A percentile compares a stretch with the other conserved stretches of the same genome.
phyloP scores from a whole-genome alignment of 2,329 filamentous ascomycete genomes.

The Sporothrix pseudoabietina region DNA sequence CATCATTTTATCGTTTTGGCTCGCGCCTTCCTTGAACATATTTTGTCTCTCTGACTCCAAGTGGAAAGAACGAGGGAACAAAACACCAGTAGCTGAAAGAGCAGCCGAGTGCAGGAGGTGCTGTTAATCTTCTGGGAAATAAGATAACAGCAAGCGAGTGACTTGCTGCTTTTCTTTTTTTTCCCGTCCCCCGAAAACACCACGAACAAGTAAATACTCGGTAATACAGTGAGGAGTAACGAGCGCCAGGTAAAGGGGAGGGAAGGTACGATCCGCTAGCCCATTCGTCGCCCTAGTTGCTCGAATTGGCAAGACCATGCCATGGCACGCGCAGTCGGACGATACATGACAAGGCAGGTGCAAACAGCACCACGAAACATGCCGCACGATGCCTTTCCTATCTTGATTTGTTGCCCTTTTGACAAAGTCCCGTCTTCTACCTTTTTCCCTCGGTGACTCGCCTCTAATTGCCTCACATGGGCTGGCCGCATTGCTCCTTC shows the following conservation, averaged over 20 bases:
- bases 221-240: neutral
- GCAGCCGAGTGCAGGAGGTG: neutral
- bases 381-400: neutral
- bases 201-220: neutral
- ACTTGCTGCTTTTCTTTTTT: conserved; percentile 1
- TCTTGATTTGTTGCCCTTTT: neutral
- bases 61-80: conserved; percentile 11
- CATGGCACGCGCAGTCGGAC: conserved; percentile 23
- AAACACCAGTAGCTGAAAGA: neutral
- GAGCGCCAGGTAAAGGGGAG: neutral
- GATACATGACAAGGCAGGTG: conserved; percentile 18
- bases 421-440: neutral
- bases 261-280: neutral
- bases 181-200: neutral
- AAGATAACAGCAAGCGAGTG: neutral
- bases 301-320: conserved; percentile 4
- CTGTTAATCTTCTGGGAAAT: neutral
- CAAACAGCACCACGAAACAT: conserved; percentile 14
- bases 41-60: conserved; percentile 14
- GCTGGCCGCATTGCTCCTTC: conserved; percentile 17
- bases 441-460: conserved; percentile 13
- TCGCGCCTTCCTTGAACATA: neutral
- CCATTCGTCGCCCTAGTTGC: neutral
- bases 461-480: conserved; percentile 29
- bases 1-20: neutral